Evolutionary conservation across 495 filamentous ascomycete species (phyloP), one percentile per base, ranked within the genome.

Genomic region (Xylaria sp.): DNA sequence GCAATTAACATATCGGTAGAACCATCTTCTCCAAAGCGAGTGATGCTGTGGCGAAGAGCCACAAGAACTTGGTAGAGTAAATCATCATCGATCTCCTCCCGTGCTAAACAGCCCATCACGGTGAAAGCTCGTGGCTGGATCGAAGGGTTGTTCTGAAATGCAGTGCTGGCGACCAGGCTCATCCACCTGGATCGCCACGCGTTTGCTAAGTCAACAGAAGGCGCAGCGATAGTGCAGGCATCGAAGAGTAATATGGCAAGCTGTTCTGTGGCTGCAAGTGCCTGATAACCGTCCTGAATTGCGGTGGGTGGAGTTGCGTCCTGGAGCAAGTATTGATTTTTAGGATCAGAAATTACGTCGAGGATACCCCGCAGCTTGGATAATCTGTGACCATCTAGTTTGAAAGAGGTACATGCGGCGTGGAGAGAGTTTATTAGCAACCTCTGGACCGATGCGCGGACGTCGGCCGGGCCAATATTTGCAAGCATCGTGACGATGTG

Each of bases 141-240:
- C 6, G 89, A 88, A 15, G 89, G 89, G 72, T 91, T 91, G 72
- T 88, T 91, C 77, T 91, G 89, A 76, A 91, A 91, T 3, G 89
- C 89, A 3, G 89, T 91, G 75, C 88, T 90, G 24, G 89, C 89
- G 46, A 91, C 89, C 21, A 91, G 80, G 72, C 87, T 88, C 89
- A 91, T 91, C 89, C 89, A 91, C 50, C 89, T 82, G 31, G 89
- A 88, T n/a, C 89, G 86, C 89, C 89, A 91, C 41, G 86, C 85
- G 73, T 91, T 91, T 31, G 89, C 87, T 75, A 90, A 80, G 72
- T 90, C 88, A 19, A 88, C 82, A 4, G 89, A 88, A 5, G 88
- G 87, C 40, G 89, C 89, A 5, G 88, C 89, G 21, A 90, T 80
- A 4, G 81, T 81, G 68, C 87, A 90, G n/a, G 89, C 85, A 70